phyloP scores from a whole-genome alignment of 2,329 filamentous ascomycete species.

The Colletotrichum truncatum region DNA sequence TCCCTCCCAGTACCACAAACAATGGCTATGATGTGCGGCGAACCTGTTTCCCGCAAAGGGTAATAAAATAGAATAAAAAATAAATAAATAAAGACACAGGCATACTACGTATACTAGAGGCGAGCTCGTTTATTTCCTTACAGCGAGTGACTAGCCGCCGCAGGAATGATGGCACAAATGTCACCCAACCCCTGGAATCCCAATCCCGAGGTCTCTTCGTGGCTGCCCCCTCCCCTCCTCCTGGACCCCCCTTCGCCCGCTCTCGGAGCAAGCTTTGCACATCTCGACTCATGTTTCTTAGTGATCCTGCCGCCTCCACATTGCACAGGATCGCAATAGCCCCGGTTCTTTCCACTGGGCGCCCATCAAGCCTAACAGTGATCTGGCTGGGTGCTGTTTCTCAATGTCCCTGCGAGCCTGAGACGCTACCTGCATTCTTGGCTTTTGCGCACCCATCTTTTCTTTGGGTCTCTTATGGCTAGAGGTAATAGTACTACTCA shows the following conservation, averaged over 20 bases:
- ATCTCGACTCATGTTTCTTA: constrained; percentile 26
- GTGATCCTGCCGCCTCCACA: constrained; percentile 23
- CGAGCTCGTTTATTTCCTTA: no score
- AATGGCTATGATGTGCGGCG: no score
- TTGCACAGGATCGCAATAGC: background rate
- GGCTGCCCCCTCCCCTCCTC: constrained; percentile 12
- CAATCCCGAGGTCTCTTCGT: constrained; percentile 26
- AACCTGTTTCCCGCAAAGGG: no score
- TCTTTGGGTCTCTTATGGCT: background rate
- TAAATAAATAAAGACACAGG: no score
- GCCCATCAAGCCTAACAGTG: background rate
- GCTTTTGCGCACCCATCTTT: background rate
- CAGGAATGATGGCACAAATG: constrained; percentile 19
- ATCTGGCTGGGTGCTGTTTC: background rate
- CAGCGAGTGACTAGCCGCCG: background rate
- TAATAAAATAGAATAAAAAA: no score
- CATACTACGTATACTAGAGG: no score
- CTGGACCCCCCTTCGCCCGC: constrained; percentile 19
- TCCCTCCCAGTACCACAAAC: no score
- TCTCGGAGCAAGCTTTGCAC: constrained; percentile 27
- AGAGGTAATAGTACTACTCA: no score
- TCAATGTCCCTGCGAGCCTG: background rate
- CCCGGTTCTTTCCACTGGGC: constrained; percentile 18
- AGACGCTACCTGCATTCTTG: background rate
- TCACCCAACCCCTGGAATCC: constrained; percentile 5